A percentile compares a stretch with the other conserved stretches of the same genome.
These are phyloP conservation scores for Cladobotryum protrusum DNA, from an alignment of 2,329 filamentous ascomycete species.

Conservation along the genomic window DNA sequence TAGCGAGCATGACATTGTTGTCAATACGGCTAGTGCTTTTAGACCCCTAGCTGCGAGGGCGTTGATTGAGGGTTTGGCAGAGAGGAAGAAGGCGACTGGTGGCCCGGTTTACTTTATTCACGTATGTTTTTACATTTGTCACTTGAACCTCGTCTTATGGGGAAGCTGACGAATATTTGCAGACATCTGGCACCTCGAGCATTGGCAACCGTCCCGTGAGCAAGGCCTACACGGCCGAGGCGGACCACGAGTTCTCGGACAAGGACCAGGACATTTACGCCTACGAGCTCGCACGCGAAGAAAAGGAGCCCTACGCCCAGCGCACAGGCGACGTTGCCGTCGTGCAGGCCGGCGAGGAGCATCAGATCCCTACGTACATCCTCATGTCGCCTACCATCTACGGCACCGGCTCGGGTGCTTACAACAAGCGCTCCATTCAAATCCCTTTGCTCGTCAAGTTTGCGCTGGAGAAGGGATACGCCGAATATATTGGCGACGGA, in stretches of 20 bases:
- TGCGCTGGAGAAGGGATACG: slow-evolving; percentile 19
- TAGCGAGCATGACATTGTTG: slow-evolving; percentile 29
- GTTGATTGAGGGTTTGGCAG: slow-evolving; percentile 35
- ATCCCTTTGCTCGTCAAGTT: slow-evolving; percentile 28
- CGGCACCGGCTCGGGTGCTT: slow-evolving; percentile 36
- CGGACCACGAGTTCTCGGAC: slow-evolving; percentile 34
- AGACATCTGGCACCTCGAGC: slow-evolving; percentile 38
- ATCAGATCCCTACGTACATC: slow-evolving; percentile 38
- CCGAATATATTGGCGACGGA: slow-evolving; percentile 30
- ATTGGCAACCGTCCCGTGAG: slow-evolving; percentile 36
- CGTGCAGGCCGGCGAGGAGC: slow-evolving; percentile 30
- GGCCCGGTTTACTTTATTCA: slow-evolving; percentile 35
- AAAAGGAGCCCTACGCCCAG: slow-evolving; percentile 32
- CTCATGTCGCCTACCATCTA: slow-evolving; percentile 44
- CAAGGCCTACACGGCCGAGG: slow-evolving; percentile 18
- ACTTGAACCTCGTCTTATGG: no score
- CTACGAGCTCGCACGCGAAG: slow-evolving; percentile 33
- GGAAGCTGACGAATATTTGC: not conserved
- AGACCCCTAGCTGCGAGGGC: slow-evolving; percentile 33
- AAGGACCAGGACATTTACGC: slow-evolving; percentile 36
- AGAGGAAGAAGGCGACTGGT: slow-evolving; percentile 29
- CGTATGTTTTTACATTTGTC: slow-evolving; percentile 15
- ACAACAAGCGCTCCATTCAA: slow-evolving; percentile 34
- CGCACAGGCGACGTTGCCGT: slow-evolving; percentile 39
- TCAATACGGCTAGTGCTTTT: slow-evolving; percentile 36